Percentiles rank a stretch among this genome's conserved stretches.
These are phyloP conservation scores for Bryum argenteum DNA, from an alignment of 225 moss, liverwort and hornwort species.

Conservation along the genomic window DNA sequence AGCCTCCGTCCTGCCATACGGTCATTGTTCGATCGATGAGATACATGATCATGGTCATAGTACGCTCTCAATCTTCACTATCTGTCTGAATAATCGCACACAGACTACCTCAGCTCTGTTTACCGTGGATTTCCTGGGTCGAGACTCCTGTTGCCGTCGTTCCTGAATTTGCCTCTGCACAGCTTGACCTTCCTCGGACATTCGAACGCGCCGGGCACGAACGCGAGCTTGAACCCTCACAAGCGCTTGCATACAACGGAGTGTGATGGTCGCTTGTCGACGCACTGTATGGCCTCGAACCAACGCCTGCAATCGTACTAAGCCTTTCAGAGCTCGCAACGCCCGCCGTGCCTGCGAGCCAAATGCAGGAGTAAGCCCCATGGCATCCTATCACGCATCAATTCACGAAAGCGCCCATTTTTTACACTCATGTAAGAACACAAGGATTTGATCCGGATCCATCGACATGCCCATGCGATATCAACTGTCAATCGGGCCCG, in stretches of 20 bases:
- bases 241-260: constrained; percentile 72
- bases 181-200: constrained; percentile 74
- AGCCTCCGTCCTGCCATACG: constrained; percentile 64
- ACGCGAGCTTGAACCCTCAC: constrained; percentile 71
- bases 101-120: neutral
- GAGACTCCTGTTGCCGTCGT: constrained; percentile 51
- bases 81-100: too few species aligned
- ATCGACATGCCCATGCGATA: neutral
- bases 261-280: constrained; percentile 67
- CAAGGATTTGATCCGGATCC: constrained; percentile 4
- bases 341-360: constrained; percentile 60
- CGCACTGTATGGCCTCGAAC: constrained; percentile 69
- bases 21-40: neutral
- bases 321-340: constrained; percentile 59
- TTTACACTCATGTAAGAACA: too few species aligned
- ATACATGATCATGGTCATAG: neutral
- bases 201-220: constrained; percentile 66
- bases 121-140: constrained; percentile 56
- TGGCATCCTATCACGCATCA: neutral
- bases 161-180: constrained; percentile 58
- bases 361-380: neutral
- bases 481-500: too few species aligned
- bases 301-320: constrained; percentile 63
- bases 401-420: neutral
- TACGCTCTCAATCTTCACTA: neutral